Conservation (phyloP, 2,329 filamentous ascomycete genomes). For the Macrophomina pseudophaseolina region DNA sequence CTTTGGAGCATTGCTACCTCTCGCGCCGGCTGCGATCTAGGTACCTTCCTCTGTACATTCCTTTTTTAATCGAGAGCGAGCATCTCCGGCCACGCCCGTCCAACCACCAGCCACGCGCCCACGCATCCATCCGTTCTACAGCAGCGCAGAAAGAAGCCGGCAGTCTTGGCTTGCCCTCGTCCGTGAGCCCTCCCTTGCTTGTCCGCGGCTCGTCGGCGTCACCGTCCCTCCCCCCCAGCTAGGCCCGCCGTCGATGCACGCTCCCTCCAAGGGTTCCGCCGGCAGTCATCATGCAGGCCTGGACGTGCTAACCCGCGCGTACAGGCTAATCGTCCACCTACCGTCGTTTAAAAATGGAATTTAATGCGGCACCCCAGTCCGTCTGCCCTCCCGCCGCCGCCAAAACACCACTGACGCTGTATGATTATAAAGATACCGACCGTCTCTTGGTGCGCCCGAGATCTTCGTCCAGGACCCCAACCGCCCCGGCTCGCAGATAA, state of each 20-base stretch:
- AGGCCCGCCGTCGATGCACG: conserved; percentile 35
- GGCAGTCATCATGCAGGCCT: conserved; percentile 25
- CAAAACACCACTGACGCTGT: conserved; percentile 20
- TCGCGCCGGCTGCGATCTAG: conserved; percentile 21
- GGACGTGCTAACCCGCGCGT: conserved; percentile 12
- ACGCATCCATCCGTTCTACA: conserved; percentile 1
- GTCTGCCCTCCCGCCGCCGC: conserved; percentile 26
- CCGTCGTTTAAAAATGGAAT: conserved; percentile 45
- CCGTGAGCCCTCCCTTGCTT: conserved; percentile 41
- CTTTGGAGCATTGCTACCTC: conserved; percentile 19
- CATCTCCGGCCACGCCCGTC: background rate
- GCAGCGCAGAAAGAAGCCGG: conserved; percentile 57
- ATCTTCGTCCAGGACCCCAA: conserved; percentile 38
- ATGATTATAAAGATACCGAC: conserved; percentile 40
- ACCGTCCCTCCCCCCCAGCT: conserved; percentile 10
- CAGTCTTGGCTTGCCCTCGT: conserved; percentile 71
- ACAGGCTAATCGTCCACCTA: conserved; percentile 10
- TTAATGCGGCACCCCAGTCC: conserved; percentile 49
- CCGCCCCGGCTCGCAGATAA: conserved; percentile 39
- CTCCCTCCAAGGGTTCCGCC: conserved; percentile 12
- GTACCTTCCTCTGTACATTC: conserved; percentile 26
- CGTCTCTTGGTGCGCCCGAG: conserved; percentile 43
- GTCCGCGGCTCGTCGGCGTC: conserved; percentile 20
- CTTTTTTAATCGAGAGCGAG: conserved; percentile 6
- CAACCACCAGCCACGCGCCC: background rate